Percentiles rank a stretch among this genome's conserved stretches.
Conservation (phyloP, 2,329 filamentous ascomycete species). For the Ophiobolus disseminans region DNA sequence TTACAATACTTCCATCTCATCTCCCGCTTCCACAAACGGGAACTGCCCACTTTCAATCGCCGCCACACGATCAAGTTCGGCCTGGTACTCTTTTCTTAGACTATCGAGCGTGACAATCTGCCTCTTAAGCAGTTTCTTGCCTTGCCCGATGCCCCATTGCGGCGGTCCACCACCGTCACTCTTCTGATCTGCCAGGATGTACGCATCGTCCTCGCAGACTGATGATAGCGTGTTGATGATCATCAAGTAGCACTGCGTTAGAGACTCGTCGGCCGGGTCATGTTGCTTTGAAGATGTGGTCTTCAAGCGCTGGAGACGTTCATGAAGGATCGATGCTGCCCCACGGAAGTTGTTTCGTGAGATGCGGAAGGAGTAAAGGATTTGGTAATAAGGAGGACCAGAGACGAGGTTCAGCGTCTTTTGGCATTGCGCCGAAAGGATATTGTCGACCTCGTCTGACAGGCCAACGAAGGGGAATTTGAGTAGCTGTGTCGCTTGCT, state of each 20-base stretch:
- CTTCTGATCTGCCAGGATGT: slow-evolving; percentile 68
- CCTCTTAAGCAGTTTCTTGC: slow-evolving; percentile 62
- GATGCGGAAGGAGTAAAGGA: slow-evolving; percentile 90
- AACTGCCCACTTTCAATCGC: slow-evolving; percentile 91
- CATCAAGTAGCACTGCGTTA: slow-evolving; percentile 80
- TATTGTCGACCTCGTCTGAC: slow-evolving; percentile 77
- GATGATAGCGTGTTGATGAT: slow-evolving; percentile 93
- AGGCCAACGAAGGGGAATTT: slow-evolving; percentile 80
- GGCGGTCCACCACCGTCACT: slow-evolving; percentile 49
- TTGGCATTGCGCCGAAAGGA: slow-evolving; percentile 75
- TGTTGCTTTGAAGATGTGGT: slow-evolving; percentile 48
- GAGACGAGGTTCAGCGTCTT: slow-evolving; percentile 69
- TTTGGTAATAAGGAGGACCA: slow-evolving; percentile 78
- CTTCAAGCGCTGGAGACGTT: slow-evolving; percentile 61
- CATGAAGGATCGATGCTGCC: slow-evolving; percentile 65
- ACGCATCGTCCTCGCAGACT: slow-evolving; percentile 80
- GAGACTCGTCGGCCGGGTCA: slow-evolving; percentile 59
- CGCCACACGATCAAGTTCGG: slow-evolving; percentile 85
- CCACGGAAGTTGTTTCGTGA: slow-evolving; percentile 86
- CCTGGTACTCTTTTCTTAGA: slow-evolving; percentile 86
- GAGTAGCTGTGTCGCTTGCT: slow-evolving; percentile 60
- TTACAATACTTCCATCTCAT: slow-evolving; percentile 49
- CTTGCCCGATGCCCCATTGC: slow-evolving; percentile 40
- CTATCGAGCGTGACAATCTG: slow-evolving; percentile 86
- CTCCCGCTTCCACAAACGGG: slow-evolving; percentile 64